phyloP scores from a whole-genome alignment of 441 rosid species.

The Omphalea diandra region DNA sequence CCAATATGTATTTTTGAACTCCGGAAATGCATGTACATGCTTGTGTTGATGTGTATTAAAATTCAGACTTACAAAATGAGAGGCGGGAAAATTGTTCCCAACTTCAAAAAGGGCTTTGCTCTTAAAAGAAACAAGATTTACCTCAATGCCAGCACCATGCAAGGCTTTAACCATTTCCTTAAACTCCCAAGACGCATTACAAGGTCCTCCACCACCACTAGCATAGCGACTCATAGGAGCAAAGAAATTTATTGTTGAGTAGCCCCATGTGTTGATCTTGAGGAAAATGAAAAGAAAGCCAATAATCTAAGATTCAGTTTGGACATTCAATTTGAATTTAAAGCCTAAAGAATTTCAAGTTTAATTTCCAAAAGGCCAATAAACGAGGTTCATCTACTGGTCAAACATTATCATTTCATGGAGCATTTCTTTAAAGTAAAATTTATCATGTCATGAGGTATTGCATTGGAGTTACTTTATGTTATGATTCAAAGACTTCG shows the following conservation, averaged over 20 bases:
- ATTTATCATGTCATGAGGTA: too few species aligned
- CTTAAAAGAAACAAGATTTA: constrained; percentile 26
- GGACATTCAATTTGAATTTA: neutral
- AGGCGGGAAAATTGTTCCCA: neutral
- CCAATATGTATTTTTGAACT: neutral
- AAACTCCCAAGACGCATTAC: constrained; percentile 77
- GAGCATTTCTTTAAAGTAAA: neutral
- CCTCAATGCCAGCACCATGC: constrained; percentile 95
- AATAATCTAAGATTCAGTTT: neutral
- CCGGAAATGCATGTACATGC: neutral
- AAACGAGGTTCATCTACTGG: neutral
- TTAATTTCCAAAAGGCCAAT: constrained; percentile 2
- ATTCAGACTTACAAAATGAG: neutral
- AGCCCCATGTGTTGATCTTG: constrained; percentile 98
- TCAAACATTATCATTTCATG: neutral
- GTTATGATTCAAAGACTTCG: too few species aligned
- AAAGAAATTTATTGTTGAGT: constrained; percentile 95
- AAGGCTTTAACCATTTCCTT: constrained; percentile 97
- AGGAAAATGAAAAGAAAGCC: constrained; percentile 17
- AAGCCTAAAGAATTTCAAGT: neutral
- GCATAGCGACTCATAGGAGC: constrained; percentile 98
- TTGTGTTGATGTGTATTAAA: neutral
- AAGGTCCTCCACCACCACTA: constrained; percentile 81
- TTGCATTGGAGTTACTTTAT: too few species aligned
- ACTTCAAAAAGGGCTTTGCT: neutral